Percentiles rank a stretch among this genome's conserved stretches.
Conservation (phyloP, 768 basidiomycete species). For the Kwoniella pini region DNA sequence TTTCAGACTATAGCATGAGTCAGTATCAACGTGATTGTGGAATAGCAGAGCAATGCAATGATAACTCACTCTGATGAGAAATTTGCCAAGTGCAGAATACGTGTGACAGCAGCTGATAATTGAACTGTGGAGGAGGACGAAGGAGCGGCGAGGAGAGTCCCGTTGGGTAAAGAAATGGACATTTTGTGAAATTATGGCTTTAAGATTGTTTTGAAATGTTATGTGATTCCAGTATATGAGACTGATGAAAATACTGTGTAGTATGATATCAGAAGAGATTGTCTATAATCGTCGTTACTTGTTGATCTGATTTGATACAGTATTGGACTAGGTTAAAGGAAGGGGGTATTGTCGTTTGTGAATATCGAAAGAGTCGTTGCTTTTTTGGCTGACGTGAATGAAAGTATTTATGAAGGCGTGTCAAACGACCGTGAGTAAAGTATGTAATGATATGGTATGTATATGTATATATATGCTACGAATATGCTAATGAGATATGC, state of each 20-base stretch:
- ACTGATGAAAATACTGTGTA: too few relatives aligned
- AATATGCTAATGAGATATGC: background rate
- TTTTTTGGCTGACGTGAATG: slow-evolving; percentile 16
- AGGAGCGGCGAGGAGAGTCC: slow-evolving; percentile 45
- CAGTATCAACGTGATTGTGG: too few relatives aligned
- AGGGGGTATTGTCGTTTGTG: too few relatives aligned
- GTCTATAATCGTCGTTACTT: too few relatives aligned
- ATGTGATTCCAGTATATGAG: background rate
- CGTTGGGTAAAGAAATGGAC: slow-evolving; percentile 52
- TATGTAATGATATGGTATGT: background rate
- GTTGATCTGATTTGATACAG: background rate
- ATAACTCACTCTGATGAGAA: slow-evolving; percentile 72
- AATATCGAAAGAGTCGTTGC: too few relatives aligned
- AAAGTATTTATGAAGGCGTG: slow-evolving; percentile 9
- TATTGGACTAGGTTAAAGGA: slow-evolving; percentile 6
- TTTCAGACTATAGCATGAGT: slow-evolving; percentile 65
- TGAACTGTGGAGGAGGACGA: slow-evolving; percentile 31
- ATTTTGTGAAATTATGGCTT: slow-evolving; percentile 16
- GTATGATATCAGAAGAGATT: too few relatives aligned
- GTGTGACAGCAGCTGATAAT: slow-evolving; percentile 91
- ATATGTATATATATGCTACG: slow-evolving; percentile 3
- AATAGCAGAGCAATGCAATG: too few relatives aligned
- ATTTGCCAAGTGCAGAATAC: slow-evolving; percentile 87
- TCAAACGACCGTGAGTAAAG: slow-evolving; percentile 10
- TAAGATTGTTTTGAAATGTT: background rate